These are phyloP conservation scores for Davidsoniella eucalypti DNA, from an alignment of 2,329 filamentous ascomycete genomes.

Conservation along the genomic window DNA sequence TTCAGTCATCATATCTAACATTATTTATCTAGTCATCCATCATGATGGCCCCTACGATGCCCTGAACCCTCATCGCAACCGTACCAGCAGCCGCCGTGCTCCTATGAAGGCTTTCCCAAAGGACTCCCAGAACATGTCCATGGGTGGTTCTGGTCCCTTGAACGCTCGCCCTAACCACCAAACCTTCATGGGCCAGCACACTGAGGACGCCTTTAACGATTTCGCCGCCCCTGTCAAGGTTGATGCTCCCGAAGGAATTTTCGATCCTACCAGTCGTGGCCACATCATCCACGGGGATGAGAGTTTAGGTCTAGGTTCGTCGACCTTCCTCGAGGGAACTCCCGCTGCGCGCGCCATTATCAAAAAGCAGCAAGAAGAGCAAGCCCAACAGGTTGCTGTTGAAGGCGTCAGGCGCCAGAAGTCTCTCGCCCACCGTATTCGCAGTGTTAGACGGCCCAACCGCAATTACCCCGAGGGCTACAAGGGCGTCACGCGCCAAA, in stretches of 20 bases:
- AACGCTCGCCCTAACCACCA: constrained; percentile 71
- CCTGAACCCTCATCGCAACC: constrained; percentile 85
- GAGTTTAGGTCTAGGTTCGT: constrained; percentile 72
- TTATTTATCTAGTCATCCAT: constrained; percentile 57
- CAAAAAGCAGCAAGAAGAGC: constrained; percentile 54
- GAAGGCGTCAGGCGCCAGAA: constrained; percentile 73
- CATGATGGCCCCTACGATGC: constrained; percentile 97
- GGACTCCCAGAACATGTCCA: constrained; percentile 77
- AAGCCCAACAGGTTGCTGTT: constrained; percentile 37
- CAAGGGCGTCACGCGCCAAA: constrained; percentile 22
- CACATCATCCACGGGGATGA: constrained; percentile 73
- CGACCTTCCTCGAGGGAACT: constrained; percentile 87
- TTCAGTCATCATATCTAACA: not conserved
- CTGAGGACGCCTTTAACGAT: constrained; percentile 75
- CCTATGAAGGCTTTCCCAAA: constrained; percentile 95
- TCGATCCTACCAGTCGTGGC: constrained; percentile 51
- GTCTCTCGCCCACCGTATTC: constrained; percentile 81
- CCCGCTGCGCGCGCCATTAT: constrained; percentile 71
- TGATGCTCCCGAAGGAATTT: constrained; percentile 24
- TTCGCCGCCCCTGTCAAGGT: constrained; percentile 36
- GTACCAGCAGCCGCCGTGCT: constrained; percentile 62
- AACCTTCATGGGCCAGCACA: constrained; percentile 65
- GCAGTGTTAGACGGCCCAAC: constrained; percentile 51
- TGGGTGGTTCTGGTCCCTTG: constrained; percentile 75
- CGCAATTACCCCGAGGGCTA: constrained; percentile 23